Percentiles rank a stretch among this genome's conserved stretches.
Conservation (phyloP, 179 eudicot genomes). For the Camellia oleifera region DNA sequence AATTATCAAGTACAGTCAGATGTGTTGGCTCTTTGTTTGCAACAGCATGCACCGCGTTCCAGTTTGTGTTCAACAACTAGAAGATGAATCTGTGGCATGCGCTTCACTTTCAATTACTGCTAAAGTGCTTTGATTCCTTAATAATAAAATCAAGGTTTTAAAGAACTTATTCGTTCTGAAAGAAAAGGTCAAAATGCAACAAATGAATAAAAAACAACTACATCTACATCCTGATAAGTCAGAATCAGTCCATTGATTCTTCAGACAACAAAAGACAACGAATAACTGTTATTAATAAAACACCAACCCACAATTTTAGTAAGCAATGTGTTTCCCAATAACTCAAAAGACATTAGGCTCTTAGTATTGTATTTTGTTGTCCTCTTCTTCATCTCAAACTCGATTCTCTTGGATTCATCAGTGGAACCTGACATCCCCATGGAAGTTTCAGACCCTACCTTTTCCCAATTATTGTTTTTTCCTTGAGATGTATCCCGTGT, state of each 20-base stretch:
- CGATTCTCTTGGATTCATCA: constrained; percentile 6
- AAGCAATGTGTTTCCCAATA: neutral
- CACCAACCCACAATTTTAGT: neutral
- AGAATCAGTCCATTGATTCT: neutral
- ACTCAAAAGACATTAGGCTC: neutral
- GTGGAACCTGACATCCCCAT: neutral
- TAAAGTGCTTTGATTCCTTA: neutral
- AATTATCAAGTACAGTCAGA: neutral
- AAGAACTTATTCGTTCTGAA: neutral
- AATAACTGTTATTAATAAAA: neutral
- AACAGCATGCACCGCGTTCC: neutral
- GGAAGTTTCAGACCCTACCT: neutral
- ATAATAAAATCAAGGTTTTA: too few relatives aligned
- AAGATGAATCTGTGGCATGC: neutral
- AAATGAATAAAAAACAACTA: neutral
- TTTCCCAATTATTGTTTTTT: neutral
- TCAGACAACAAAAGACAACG: neutral
- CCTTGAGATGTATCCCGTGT: neutral
- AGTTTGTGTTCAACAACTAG: too few relatives aligned
- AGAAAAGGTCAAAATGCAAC: neutral
- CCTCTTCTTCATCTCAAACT: constrained; percentile 1
- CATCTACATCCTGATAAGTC: neutral
- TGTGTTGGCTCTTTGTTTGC: neutral
- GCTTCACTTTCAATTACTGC: too few relatives aligned
- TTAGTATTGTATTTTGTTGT: neutral